These are phyloP conservation scores for Raphanus sativus DNA, from an alignment of 345 rosid species.

Conservation along the genomic window DNA sequence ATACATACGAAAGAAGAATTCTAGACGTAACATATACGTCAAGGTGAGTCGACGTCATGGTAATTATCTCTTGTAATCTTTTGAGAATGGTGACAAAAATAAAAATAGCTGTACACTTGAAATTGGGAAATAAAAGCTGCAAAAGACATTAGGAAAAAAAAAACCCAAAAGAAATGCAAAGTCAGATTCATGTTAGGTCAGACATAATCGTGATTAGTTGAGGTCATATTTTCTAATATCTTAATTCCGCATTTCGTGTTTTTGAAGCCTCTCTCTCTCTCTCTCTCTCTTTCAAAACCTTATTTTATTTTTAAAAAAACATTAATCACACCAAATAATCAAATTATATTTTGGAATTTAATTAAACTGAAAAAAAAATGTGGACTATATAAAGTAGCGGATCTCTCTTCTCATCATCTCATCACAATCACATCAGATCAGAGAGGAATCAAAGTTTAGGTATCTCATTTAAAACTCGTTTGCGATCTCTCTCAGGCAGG, in stretches of 20 bases:
- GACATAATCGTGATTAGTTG: slow-evolving; percentile 27
- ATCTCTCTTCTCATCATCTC: slow-evolving; percentile 21
- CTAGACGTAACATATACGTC: not conserved
- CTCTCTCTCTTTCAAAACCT: not conserved
- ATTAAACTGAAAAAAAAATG: not conserved
- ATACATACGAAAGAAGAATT: not conserved
- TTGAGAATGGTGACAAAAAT: not conserved
- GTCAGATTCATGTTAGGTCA: slow-evolving; percentile 28
- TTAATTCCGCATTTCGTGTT: slow-evolving; percentile 29
- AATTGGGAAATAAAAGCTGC: slow-evolving; percentile 1
- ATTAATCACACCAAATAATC: not conserved
- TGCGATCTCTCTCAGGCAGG: slow-evolving; percentile 44
- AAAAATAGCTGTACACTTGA: not conserved
- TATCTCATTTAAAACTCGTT: slow-evolving; percentile 1
- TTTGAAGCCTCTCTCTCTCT: slow-evolving; percentile 17
- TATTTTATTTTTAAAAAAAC: not conserved
- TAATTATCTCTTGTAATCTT: not conserved
- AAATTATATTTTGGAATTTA: not conserved
- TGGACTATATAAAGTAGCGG: slow-evolving; percentile 29
- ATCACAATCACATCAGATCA: slow-evolving; percentile 32
- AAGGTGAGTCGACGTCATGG: not conserved
- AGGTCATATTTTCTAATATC: not conserved
- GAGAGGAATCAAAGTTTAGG: slow-evolving; percentile 16
- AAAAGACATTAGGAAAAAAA: not conserved
- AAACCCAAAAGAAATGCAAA: not conserved